Evolutionary conservation across 2,329 filamentous ascomycete species (phyloP).

Genomic region (Aspergillus luchuensis): DNA sequence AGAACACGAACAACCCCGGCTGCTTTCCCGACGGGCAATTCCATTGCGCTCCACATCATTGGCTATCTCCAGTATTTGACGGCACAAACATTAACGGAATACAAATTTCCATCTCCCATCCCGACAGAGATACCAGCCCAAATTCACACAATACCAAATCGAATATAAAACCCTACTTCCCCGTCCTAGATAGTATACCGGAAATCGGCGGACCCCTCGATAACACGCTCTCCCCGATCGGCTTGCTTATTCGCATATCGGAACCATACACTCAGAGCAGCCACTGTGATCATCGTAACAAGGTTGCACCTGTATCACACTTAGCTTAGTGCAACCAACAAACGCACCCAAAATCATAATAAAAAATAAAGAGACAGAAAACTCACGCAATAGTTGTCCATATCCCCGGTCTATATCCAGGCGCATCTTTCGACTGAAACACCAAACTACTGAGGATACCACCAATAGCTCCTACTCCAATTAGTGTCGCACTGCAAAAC

Average conservation of each 20-base stretch:
- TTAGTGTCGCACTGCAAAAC: slow-evolving; percentile 72
- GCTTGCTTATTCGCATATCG: slow-evolving; percentile 37
- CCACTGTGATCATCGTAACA: slow-evolving; percentile 35
- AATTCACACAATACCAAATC: too few species aligned
- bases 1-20: too few species aligned
- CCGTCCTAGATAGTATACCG: slow-evolving; percentile 35
- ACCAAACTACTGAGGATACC: slow-evolving; percentile 77
- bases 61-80: too few species aligned
- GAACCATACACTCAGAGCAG: slow-evolving; percentile 35
- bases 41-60: too few species aligned
- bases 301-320: slow-evolving; percentile 34
- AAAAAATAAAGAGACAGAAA: too few species aligned
- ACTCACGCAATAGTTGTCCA: slow-evolving; percentile 35
- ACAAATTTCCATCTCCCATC: too few species aligned
- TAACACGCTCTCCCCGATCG: slow-evolving; percentile 35
- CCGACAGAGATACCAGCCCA: too few species aligned
- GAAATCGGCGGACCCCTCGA: slow-evolving; percentile 40
- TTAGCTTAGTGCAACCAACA: slow-evolving; percentile 7
- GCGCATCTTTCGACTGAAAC: slow-evolving; percentile 56
- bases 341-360: background rate
- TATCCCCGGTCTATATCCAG: slow-evolving; percentile 37
- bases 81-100: too few species aligned
- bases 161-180: too few species aligned
- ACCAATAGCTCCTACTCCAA: slow-evolving; percentile 75
- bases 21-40: too few species aligned